These are phyloP conservation scores for Saitozyma podzolica DNA, from an alignment of 768 basidiomycete species.

Conservation along the genomic window DNA sequence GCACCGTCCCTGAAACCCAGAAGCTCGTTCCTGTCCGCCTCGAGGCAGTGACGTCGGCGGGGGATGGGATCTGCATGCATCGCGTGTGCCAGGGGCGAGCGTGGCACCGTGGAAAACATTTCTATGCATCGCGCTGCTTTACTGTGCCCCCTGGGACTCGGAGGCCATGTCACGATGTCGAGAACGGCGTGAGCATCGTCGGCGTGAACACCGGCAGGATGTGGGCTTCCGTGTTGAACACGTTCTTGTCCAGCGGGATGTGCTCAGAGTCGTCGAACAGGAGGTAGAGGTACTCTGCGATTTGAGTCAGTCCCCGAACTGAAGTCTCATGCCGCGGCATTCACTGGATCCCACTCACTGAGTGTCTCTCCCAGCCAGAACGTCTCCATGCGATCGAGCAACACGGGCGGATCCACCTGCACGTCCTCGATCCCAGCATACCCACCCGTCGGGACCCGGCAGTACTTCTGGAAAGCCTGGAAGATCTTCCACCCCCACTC, in stretches of 20 bases:
- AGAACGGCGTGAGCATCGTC: constrained; percentile 51
- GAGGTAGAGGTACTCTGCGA: constrained; percentile 74
- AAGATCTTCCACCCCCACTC: constrained; percentile 86
- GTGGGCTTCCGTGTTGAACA: constrained; percentile 90
- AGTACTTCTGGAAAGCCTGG: constrained; percentile 81
- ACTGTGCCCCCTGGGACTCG: too few relatives aligned
- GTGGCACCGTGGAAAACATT: too few relatives aligned
- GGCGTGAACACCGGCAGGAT: constrained; percentile 71
- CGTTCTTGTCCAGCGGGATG: constrained; percentile 73
- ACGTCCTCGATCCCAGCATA: constrained; percentile 84
- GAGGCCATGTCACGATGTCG: constrained; percentile 17
- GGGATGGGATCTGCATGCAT: too few relatives aligned
- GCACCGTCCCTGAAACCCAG: too few relatives aligned
- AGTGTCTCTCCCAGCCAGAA: constrained; percentile 69
- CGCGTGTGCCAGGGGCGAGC: too few relatives aligned
- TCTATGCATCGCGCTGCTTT: too few relatives aligned
- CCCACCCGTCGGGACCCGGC: constrained; percentile 72
- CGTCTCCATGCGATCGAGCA: constrained; percentile 92
- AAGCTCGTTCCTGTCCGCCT: neutral
- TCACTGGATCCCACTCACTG: constrained; percentile 23
- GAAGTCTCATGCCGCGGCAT: neutral
- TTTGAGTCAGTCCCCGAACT: neutral
- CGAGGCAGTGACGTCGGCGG: too few relatives aligned
- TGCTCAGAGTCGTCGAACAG: constrained; percentile 73
- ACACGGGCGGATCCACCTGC: constrained; percentile 66